A percentile compares a stretch with the other conserved stretches of the same genome.
Conservation (phyloP, 768 basidiomycete species). For the Astraeus odoratus region DNA sequence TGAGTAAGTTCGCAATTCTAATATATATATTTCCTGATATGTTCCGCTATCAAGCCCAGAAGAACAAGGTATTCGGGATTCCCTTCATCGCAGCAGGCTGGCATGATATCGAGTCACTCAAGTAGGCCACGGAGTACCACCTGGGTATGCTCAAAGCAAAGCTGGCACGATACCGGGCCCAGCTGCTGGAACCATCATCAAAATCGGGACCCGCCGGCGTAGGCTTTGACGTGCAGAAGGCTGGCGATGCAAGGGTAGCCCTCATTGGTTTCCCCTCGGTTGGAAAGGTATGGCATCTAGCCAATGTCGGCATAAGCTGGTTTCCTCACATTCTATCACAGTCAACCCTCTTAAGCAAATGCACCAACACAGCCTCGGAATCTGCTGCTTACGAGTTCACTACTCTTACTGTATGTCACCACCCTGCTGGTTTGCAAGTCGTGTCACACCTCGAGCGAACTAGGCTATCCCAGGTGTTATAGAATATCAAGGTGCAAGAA, state of each 20-base stretch:
- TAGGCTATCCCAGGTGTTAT: constrained; percentile 96
- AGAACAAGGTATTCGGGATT: constrained; percentile 70
- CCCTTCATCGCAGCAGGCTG: constrained; percentile 3
- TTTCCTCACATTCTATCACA: constrained; percentile 25
- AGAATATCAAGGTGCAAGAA: constrained; percentile 89
- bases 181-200: constrained; percentile 84
- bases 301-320: not conserved
- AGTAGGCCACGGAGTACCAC: constrained; percentile 89
- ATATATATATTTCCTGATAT: constrained; percentile 3
- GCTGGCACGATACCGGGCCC: constrained; percentile 88
- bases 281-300: constrained; percentile 52
- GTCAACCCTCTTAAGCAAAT: constrained; percentile 88
- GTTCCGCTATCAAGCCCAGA: constrained; percentile 58
- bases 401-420: constrained; percentile 58
- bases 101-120: constrained; percentile 7
- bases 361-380: constrained; percentile 85
- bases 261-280: constrained; percentile 96
- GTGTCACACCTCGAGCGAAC: not conserved
- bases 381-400: constrained; percentile 95
- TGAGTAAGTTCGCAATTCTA: constrained; percentile 36
- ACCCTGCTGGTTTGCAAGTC: not conserved
- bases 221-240: constrained; percentile 85
- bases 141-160: constrained; percentile 92
- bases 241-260: constrained; percentile 85
- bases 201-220: constrained; percentile 78